Evolutionary conservation across 306 rosid species (phyloP).

Genomic region (Inga oerstediana): DNA sequence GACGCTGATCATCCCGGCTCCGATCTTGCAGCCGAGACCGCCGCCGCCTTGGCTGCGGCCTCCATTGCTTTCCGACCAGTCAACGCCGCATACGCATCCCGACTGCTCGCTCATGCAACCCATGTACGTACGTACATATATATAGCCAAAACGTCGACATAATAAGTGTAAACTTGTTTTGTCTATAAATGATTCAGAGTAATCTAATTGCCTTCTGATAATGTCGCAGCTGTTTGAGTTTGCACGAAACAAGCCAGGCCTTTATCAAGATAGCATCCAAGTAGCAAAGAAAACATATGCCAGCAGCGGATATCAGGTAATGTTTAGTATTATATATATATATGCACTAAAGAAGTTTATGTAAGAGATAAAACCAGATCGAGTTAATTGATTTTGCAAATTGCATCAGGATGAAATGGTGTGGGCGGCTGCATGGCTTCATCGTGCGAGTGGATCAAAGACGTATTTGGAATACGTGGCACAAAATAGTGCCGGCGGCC

Average conservation of each 20-base stretch:
- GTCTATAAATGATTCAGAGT: no score
- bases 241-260: constrained; percentile 37
- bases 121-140: constrained; percentile 33
- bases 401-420: constrained; percentile 52
- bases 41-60: constrained; percentile 69
- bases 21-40: constrained; percentile 70
- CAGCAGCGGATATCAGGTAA: constrained; percentile 71
- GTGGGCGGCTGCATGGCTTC: constrained; percentile 80
- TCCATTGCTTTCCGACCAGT: constrained; percentile 42
- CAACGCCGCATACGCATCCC: constrained; percentile 31
- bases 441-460: constrained; percentile 43
- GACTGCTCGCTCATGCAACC: constrained; percentile 47
- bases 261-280: constrained; percentile 48
- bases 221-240: constrained; percentile 53
- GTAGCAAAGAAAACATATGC: constrained; percentile 38
- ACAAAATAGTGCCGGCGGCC: constrained; percentile 36
- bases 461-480: constrained; percentile 43
- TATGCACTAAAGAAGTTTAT: not conserved
- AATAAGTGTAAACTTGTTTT: no score
- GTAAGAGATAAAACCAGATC: not conserved
- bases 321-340: no score
- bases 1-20: constrained; percentile 56
- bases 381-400: not conserved
- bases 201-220: not conserved
- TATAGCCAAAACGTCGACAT: no score